Conservation (phyloP, 305 asterid species). For the Fraxinus ornus region DNA sequence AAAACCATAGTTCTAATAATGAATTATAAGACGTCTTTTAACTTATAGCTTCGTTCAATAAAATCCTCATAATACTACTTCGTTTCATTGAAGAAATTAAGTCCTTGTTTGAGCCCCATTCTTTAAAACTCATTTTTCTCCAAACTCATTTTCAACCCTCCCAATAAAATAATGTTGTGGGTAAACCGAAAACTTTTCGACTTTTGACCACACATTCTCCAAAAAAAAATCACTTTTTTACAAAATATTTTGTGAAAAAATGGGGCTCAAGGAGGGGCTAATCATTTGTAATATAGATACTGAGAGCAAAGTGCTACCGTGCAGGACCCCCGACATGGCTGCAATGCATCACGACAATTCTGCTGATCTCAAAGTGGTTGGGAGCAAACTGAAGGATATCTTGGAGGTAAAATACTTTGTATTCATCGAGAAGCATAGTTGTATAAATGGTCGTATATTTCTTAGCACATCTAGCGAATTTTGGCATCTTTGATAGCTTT, state of each 20-base stretch:
- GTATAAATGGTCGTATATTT: not conserved
- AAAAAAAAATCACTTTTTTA: not conserved
- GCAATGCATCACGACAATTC: constrained; percentile 89
- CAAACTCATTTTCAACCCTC: not conserved
- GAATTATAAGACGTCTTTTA: not conserved
- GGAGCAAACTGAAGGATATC: constrained; percentile 62
- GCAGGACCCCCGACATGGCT: constrained; percentile 88
- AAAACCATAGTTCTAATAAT: not conserved
- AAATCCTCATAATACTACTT: not conserved
- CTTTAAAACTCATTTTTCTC: too few relatives aligned
- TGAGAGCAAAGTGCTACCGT: not conserved
- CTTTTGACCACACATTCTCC: not conserved
- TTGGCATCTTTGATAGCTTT: not conserved
- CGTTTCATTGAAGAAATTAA: not conserved
- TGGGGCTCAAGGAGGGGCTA: not conserved
- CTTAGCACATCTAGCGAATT: not conserved
- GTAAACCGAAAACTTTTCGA: too few relatives aligned
- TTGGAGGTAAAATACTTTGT: constrained; percentile 55
- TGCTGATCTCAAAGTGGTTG: constrained; percentile 80
- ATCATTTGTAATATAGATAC: not conserved
- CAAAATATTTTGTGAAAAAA: not conserved
- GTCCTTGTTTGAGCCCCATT: not conserved
- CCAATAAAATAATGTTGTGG: not conserved
- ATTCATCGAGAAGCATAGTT: not conserved
- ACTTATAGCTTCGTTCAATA: not conserved